Evolutionary conservation across 2,329 filamentous ascomycete genomes (phyloP).

Genomic region (Pezicula carpinea): DNA sequence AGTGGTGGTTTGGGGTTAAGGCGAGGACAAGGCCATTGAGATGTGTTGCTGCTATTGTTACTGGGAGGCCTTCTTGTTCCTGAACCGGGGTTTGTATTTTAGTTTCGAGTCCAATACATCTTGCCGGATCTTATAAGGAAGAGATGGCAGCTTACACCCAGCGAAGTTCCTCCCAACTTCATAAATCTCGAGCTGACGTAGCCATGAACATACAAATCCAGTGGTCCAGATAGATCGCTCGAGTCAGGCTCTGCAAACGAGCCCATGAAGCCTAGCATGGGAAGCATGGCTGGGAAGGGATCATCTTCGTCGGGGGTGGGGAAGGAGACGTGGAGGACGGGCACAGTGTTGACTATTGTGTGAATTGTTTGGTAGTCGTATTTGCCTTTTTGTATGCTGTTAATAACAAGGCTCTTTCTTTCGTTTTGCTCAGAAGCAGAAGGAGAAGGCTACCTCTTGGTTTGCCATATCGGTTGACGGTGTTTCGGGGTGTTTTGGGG

Average conservation of each 20-base stretch:
- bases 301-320: conserved; percentile 49
- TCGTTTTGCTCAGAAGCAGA: neutral
- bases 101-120: neutral
- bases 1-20: conserved; percentile 75
- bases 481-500: conserved; percentile 20
- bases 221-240: conserved; percentile 54
- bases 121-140: neutral
- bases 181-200: conserved; percentile 78
- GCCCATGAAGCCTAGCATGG: conserved; percentile 82
- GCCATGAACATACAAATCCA: conserved; percentile 79
- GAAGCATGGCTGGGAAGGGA: conserved; percentile 48
- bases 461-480: conserved; percentile 20
- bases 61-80: conserved; percentile 52
- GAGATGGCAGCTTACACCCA: neutral
- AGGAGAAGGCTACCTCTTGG: conserved; percentile 11
- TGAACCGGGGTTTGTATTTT: neutral
- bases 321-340: conserved; percentile 78
- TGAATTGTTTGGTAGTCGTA: conserved; percentile 75
- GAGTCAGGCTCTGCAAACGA: conserved; percentile 62
- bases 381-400: conserved; percentile 43
- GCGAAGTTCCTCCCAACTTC: conserved; percentile 44
- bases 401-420: neutral
- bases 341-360: conserved; percentile 67
- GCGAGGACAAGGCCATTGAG: conserved; percentile 77
- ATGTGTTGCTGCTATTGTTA: conserved; percentile 68